phyloP scores from a whole-genome alignment of 2,329 filamentous ascomycete genomes.

The Bipolaris sorokiniana region DNA sequence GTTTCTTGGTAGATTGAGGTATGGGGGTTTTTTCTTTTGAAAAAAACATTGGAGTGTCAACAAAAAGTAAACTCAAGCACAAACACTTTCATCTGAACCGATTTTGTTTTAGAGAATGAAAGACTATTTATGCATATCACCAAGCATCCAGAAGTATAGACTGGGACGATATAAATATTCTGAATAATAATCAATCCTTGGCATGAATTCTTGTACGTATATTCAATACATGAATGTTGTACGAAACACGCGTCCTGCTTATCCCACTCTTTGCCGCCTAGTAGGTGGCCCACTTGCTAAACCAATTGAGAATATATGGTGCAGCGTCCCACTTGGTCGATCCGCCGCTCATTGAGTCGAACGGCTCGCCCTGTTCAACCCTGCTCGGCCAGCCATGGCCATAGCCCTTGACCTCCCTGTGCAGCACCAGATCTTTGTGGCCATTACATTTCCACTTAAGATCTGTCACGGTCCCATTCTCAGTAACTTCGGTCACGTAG shows the following conservation, averaged over 20 bases:
- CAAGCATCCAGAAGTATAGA: too few relatives aligned
- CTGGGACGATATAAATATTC: too few relatives aligned
- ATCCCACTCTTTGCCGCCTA: too few relatives aligned
- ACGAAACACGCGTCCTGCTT: too few relatives aligned
- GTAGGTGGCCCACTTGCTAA: conserved; percentile 20
- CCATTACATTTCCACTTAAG: conserved; percentile 25
- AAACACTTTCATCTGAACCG: too few relatives aligned
- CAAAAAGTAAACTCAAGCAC: too few relatives aligned
- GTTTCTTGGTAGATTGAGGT: conserved; percentile 15
- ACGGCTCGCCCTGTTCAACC: conserved; percentile 24
- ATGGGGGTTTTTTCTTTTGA: neutral
- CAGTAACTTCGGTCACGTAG: conserved; percentile 2
- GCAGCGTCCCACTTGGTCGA: conserved; percentile 33
- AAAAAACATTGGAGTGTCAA: too few relatives aligned
- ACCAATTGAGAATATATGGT: conserved; percentile 28
- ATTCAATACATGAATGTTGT: too few relatives aligned
- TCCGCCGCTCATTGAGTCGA: conserved; percentile 25
- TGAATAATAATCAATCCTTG: too few relatives aligned
- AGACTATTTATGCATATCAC: too few relatives aligned
- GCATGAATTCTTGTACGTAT: too few relatives aligned
- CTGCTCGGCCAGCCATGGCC: conserved; percentile 36
- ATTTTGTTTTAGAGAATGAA: too few relatives aligned
- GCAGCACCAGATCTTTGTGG: conserved; percentile 21
- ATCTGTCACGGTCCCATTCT: conserved; percentile 20
- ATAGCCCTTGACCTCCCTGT: conserved; percentile 23